phyloP scores from a whole-genome alignment of 2,329 filamentous ascomycete species.

The Aureobasidium zeae region DNA sequence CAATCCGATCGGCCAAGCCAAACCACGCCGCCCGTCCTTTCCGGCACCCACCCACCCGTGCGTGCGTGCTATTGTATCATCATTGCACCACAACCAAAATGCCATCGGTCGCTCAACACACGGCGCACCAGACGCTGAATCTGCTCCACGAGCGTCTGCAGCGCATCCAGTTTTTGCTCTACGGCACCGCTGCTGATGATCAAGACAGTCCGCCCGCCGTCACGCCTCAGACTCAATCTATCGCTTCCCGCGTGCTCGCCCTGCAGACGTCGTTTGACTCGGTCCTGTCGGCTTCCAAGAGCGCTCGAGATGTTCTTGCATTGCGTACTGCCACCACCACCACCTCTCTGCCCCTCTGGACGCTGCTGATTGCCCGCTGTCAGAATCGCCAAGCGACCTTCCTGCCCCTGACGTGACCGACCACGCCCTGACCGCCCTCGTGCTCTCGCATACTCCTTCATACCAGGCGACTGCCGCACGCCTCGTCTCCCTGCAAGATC shows the following conservation, averaged over 20 bases:
- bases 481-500: constrained; percentile 37
- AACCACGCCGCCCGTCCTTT: neutral
- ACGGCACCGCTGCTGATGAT: constrained; percentile 23
- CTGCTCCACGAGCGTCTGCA: constrained; percentile 38
- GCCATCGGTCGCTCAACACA: constrained; percentile 5
- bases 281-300: constrained; percentile 29
- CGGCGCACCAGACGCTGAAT: constrained; percentile 30
- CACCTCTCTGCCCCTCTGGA: too few relatives aligned
- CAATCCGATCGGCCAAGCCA: constrained; percentile 10
- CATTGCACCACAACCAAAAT: constrained; percentile 5
- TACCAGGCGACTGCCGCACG: constrained; percentile 36
- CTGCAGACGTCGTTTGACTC: constrained; percentile 28
- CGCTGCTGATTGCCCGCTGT: neutral
- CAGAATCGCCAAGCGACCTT: constrained; percentile 5
- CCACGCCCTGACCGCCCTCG: constrained; percentile 24
- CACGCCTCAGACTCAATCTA: constrained; percentile 15
- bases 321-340: constrained; percentile 31
- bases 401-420: constrained; percentile 17
- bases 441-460: constrained; percentile 36
- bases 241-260: constrained; percentile 29
- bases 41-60: neutral
- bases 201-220: constrained; percentile 2
- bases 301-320: constrained; percentile 33
- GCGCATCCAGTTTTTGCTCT: constrained; percentile 36
- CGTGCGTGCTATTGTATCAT: neutral